Evolutionary conservation across 2,329 filamentous ascomycete genomes (phyloP).

Genomic region (Neoscytalidium dimidiatum): DNA sequence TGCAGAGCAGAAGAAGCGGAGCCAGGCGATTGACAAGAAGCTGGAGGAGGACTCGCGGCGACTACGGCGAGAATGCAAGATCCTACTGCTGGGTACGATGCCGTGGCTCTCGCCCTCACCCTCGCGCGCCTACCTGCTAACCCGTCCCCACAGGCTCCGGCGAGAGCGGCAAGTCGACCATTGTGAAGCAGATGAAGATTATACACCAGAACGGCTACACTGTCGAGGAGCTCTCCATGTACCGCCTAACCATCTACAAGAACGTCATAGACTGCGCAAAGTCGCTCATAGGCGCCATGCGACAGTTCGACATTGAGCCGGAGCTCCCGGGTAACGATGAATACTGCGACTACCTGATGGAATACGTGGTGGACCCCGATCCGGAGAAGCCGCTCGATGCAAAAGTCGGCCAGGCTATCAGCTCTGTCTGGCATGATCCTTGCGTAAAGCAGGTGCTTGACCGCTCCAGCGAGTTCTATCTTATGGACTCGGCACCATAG

Average conservation of each 20-base stretch:
- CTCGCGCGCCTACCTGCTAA: constrained; percentile 29
- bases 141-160: constrained; percentile 71
- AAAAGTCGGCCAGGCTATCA: constrained; percentile 79
- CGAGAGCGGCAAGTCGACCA: constrained; percentile 98
- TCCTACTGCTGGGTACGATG: constrained; percentile 78
- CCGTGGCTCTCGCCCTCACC: constrained; percentile 20
- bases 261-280: constrained; percentile 97
- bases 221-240: constrained; percentile 88
- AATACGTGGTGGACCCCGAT: constrained; percentile 88
- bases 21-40: constrained; percentile 90
- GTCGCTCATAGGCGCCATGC: constrained; percentile 86
- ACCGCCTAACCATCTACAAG: constrained; percentile 96
- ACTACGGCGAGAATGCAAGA: constrained; percentile 97
- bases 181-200: constrained; percentile 99
- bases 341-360: constrained; percentile 76
- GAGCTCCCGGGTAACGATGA: constrained; percentile 70
- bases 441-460: constrained; percentile 82
- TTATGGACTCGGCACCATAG: constrained; percentile 99
- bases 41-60: constrained; percentile 93
- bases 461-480: constrained; percentile 95
- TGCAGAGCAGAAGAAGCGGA: constrained; percentile 91
- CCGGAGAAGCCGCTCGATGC: constrained; percentile 82
- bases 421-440: constrained; percentile 87
- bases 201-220: constrained; percentile 98
- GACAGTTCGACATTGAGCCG: constrained; percentile 84